Evolutionary conservation across 768 basidiomycete species (phyloP), one percentile per base, ranked within the genome.

Genomic region (Leccinum longicurvipes): DNA sequence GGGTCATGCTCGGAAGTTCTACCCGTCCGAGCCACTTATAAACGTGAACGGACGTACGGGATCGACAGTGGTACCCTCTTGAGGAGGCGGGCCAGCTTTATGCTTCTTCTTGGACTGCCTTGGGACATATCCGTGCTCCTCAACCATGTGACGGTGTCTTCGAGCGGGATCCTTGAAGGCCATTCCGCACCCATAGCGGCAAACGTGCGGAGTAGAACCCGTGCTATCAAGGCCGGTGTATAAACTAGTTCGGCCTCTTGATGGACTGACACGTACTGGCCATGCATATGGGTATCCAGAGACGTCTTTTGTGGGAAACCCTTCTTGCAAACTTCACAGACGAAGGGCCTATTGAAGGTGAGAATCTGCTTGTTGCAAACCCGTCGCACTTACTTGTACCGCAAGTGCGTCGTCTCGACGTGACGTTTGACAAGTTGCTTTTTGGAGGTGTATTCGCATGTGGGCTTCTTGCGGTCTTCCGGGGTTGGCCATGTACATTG

Each of bases 351-450:
- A 56, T 42, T 50, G 45, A 52, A 31, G 52, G 58, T 61, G 58
- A 65, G 63, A 54, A 44, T 36, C 24, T n/a, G 44, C 47, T 50
- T 45, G n/a, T 34, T n/a, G 51, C 48, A 45, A 63, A 52, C 29
- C 39, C 36, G 34, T 36, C n/a, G 63, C 39, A 58, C 82, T 57
- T 57, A 83, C 86, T 81, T 83, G 61, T 81, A 75, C 50, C 79
- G 76, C 46, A 88, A 66, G 64, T 87, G 86, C 14, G 79, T 81
- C 9, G 81, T 80, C 67, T 84, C 78, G 47, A 88, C 76, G 66
- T 88, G 86, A 25, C 86, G 77, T 67, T 86, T 86, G 55, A 87
- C 82, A 42, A 85, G 75, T 65, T 86, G 85, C 67, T 83, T 85
- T 64, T 83, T 82, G 24, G 78, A 73, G 31, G 66, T 64, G 58